These are phyloP conservation scores for Ceratobasidium sp. DNA, from an alignment of 1,284 basidiomycete species.

Conservation along the genomic window DNA sequence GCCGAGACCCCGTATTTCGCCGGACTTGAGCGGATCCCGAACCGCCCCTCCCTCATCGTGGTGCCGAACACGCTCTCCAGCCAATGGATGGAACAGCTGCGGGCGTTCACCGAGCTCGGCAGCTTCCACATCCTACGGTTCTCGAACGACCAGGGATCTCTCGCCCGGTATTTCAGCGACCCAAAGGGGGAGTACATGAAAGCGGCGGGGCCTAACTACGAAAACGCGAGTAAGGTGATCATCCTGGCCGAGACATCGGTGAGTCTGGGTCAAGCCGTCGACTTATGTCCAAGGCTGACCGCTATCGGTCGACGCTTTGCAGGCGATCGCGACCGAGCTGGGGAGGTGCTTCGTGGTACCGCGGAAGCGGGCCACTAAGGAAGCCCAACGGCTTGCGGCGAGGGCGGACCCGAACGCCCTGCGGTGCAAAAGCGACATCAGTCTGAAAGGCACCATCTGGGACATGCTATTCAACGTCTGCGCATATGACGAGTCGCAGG, in stretches of 20 bases:
- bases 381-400: neutral
- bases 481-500: slow-evolving; percentile 22
- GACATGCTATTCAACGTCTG: neutral
- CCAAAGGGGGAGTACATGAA: neutral
- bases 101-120: slow-evolving; percentile 5
- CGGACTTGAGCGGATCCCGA: neutral
- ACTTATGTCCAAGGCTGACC: neutral
- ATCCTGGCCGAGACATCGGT: slow-evolving; percentile 8
- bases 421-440: neutral
- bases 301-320: neutral
- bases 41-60: slow-evolving; percentile 1
- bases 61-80: neutral
- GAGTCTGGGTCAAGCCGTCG: neutral
- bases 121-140: slow-evolving; percentile 5
- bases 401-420: neutral
- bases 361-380: neutral
- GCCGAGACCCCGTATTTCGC: slow-evolving; percentile 7
- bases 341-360: neutral
- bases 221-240: neutral
- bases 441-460: neutral
- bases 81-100: slow-evolving; percentile 29
- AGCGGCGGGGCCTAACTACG: neutral
- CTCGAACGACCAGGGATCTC: neutral
- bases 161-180: neutral
- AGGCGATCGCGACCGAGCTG: slow-evolving; percentile 11